phyloP scores from a whole-genome alignment of 2,329 filamentous ascomycete species.

The Taxawa tesnikishii region DNA sequence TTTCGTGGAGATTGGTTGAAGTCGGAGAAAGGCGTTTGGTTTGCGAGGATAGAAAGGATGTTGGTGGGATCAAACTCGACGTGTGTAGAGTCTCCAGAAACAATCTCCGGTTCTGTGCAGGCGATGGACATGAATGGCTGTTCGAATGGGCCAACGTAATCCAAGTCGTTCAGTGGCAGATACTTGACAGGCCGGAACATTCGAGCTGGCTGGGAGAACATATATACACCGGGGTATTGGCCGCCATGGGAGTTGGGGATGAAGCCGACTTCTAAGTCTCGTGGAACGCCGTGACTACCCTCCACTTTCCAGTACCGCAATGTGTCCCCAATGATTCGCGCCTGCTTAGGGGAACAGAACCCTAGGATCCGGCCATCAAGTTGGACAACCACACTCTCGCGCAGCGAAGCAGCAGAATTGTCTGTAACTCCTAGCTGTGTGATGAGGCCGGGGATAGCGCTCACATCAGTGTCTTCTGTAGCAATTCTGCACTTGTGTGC shows the following conservation, averaged over 20 bases:
- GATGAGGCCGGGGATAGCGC: conserved; percentile 59
- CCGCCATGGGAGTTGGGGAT: conserved; percentile 78
- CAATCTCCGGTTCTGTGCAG: conserved; percentile 74
- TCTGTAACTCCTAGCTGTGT: conserved; percentile 68
- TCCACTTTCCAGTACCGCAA: conserved; percentile 93
- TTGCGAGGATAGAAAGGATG: conserved; percentile 92
- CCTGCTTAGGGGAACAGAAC: conserved; percentile 78
- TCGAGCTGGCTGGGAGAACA: conserved; percentile 72
- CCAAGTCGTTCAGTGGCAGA: conserved; percentile 70
- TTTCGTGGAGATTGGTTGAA: conserved; percentile 98
- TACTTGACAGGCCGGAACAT: conserved; percentile 93
- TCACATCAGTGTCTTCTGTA: conserved; percentile 62
- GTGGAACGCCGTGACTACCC: conserved; percentile 65
- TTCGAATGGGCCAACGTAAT: conserved; percentile 86
- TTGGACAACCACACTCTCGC: conserved; percentile 79
- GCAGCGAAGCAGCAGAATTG: conserved; percentile 63
- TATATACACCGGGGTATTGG: conserved; percentile 93
- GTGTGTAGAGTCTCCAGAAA: conserved; percentile 81
- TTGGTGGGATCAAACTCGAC: conserved; percentile 92
- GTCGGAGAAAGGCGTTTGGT: conserved; percentile 97
- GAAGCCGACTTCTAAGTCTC: conserved; percentile 82
- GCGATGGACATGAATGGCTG: conserved; percentile 98
- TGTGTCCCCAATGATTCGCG: conserved; percentile 69
- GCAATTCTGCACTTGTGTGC: conserved; percentile 89
- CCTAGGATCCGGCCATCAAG: conserved; percentile 83